Base-by-base conservation (phyloP, 108 stramenopile genomes). In the Parietichytrium sp. region DNA sequence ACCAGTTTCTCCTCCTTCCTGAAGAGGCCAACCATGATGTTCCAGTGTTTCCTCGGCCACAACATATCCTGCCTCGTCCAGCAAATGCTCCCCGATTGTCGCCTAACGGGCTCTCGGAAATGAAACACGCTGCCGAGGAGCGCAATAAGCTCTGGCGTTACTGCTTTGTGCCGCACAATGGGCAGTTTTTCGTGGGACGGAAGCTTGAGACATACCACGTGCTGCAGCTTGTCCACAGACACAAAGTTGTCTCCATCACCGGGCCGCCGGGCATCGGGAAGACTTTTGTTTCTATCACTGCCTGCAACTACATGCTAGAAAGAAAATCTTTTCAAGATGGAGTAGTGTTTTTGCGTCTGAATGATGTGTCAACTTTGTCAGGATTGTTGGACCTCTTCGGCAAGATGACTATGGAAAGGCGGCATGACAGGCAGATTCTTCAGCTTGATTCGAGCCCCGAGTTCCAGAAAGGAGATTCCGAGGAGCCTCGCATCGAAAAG, bases 1-100 rank as follows among this genome's bases (percentile, higher is more conserved):
- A 91, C 79, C 93, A 95, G 83, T 94, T 95, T 55, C 53, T 92
- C 1, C 85, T 95, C 78, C 83, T 95, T 27, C 95, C 93, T 4
- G 84, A 88, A 61, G 91, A 86, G 54, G 94, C 92, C 16, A 85
- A 96, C 80, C 94, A 96, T 83, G 82, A 94, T 54, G 92, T 92
- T 2, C 86, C 85, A 48, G 88, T 95, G 30, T 92, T 94, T 88
- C 54, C 72, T 85, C 55, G 89, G 27, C 15, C 29, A 25, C 38
- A 54, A 51, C n/a, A n/a, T n/a, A n/a, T n/a, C n/a, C 61, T 72
- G 38, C 27, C 23, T 27, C 54, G 55, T 50, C 27, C 52, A 29
- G 42, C 47, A 49, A 48, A 50, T n/a, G 54, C 80, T 83, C 31
- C 52, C 30, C 25, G 4, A 3, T 8, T 42, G 29, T 50, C 33